phyloP scores from a whole-genome alignment of 257 asterid species.

The Linaria vulgaris region DNA sequence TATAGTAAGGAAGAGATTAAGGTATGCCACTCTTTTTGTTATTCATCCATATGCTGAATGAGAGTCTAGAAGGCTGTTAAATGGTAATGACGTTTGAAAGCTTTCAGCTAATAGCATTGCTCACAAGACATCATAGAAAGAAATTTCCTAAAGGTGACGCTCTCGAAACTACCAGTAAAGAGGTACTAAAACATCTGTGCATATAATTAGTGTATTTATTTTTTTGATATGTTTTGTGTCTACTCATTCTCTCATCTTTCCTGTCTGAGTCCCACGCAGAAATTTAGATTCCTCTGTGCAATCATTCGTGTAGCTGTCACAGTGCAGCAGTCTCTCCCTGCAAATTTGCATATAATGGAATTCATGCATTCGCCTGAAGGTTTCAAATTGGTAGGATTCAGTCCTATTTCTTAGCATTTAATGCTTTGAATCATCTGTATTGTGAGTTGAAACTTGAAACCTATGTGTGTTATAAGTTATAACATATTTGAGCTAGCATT shows the following conservation, averaged over 20 bases:
- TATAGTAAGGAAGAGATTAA: conserved; percentile 56
- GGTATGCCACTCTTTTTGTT: conserved; percentile 36
- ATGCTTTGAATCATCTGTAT: conserved; percentile 10
- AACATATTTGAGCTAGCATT: too few species aligned
- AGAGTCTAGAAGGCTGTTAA: conserved; percentile 1
- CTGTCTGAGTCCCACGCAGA: conserved; percentile 36
- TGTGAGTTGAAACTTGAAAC: conserved; percentile 16
- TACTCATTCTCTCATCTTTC: conserved; percentile 7
- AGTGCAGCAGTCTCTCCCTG: conserved; percentile 42
- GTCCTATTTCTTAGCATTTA: not conserved
- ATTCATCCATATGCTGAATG: conserved; percentile 7
- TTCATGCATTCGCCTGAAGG: conserved; percentile 45
- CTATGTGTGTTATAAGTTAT: not conserved
- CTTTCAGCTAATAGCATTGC: conserved; percentile 73
- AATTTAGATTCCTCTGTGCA: conserved; percentile 61
- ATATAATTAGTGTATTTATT: not conserved
- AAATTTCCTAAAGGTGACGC: conserved; percentile 54
- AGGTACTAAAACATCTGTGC: conserved; percentile 35
- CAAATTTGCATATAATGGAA: conserved; percentile 34
- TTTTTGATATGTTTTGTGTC: conserved; percentile 6
- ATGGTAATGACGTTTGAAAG: conserved; percentile 27
- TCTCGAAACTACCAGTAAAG: conserved; percentile 43
- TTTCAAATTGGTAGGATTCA: conserved; percentile 51
- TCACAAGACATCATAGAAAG: conserved; percentile 71
- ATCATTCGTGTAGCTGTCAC: conserved; percentile 59